phyloP scores from a whole-genome alignment of 768 basidiomycete genomes.

The Zangia roseola region DNA sequence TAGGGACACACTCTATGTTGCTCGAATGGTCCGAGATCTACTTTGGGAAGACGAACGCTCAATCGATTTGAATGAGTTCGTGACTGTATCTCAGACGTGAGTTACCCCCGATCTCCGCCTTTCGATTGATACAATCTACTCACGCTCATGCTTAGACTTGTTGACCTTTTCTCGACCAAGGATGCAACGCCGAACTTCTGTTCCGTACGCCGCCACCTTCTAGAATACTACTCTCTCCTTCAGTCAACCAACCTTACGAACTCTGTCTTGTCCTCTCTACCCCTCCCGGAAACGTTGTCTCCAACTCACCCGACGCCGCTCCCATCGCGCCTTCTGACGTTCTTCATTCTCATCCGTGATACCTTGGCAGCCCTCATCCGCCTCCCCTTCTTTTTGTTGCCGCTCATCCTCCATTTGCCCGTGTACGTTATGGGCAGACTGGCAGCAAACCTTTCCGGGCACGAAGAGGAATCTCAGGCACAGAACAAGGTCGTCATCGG shows the following conservation, averaged over 20 bases:
- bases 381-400: slow-evolving; percentile 88
- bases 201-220: slow-evolving; percentile 64
- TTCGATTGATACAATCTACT: slow-evolving; percentile 17
- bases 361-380: slow-evolving; percentile 66
- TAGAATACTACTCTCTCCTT: slow-evolving; percentile 87
- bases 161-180: slow-evolving; percentile 80
- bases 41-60: slow-evolving; percentile 84
- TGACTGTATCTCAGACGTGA: slow-evolving; percentile 87
- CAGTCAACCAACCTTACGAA: slow-evolving; percentile 82
- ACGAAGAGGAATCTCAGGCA: slow-evolving; percentile 93
- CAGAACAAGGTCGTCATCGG: slow-evolving; percentile 97
- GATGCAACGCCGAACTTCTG: slow-evolving; percentile 59
- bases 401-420: slow-evolving; percentile 80
- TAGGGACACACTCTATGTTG: slow-evolving; percentile 89
- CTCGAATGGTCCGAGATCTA: slow-evolving; percentile 89
- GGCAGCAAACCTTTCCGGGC: slow-evolving; percentile 70
- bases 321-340: slow-evolving; percentile 80
- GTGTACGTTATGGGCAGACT: slow-evolving; percentile 79
- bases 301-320: slow-evolving; percentile 68
- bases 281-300: slow-evolving; percentile 81
- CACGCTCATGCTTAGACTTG: slow-evolving; percentile 54
- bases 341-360: slow-evolving; percentile 76
- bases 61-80: slow-evolving; percentile 79
- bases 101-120: slow-evolving; percentile 33
- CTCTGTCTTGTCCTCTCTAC: slow-evolving; percentile 77